These are phyloP conservation scores for Lepidium campestre DNA, from an alignment of 441 rosid genomes.

Conservation along the genomic window DNA sequence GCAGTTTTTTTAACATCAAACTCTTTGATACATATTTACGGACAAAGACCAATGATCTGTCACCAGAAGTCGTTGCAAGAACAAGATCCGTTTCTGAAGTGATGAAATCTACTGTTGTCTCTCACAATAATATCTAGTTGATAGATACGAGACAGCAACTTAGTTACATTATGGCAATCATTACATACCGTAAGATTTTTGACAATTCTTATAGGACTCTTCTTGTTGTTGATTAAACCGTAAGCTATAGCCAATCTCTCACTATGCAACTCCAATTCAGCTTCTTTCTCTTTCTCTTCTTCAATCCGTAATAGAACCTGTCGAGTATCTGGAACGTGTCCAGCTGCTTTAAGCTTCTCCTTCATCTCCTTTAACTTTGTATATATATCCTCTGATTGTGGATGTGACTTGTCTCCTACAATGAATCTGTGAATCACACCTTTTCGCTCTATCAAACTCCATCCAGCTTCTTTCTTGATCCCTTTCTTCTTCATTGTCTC, in stretches of 20 bases:
- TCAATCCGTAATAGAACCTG: constrained; percentile 39
- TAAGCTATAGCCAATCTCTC: constrained; percentile 57
- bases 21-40: background rate
- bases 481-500: constrained; percentile 48
- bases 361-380: constrained; percentile 40
- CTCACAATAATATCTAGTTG: constrained; percentile 48
- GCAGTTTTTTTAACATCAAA: too few relatives aligned
- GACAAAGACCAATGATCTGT: too few relatives aligned
- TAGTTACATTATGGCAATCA: constrained; percentile 47
- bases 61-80: constrained; percentile 59
- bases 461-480: constrained; percentile 41
- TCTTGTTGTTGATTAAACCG: constrained; percentile 36
- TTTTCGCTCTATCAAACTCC: constrained; percentile 44
- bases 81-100: constrained; percentile 38
- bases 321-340: constrained; percentile 42
- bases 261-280: constrained; percentile 44
- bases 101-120: constrained; percentile 55
- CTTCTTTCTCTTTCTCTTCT: constrained; percentile 43
- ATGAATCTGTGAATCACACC: constrained; percentile 41
- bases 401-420: constrained; percentile 48
- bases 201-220: constrained; percentile 39
- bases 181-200: constrained; percentile 53
- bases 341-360: constrained; percentile 35
- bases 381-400: constrained; percentile 31
- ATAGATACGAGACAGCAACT: constrained; percentile 42